phyloP scores from a whole-genome alignment of 2,329 filamentous ascomycete species.

The Parastagonospora avenae region DNA sequence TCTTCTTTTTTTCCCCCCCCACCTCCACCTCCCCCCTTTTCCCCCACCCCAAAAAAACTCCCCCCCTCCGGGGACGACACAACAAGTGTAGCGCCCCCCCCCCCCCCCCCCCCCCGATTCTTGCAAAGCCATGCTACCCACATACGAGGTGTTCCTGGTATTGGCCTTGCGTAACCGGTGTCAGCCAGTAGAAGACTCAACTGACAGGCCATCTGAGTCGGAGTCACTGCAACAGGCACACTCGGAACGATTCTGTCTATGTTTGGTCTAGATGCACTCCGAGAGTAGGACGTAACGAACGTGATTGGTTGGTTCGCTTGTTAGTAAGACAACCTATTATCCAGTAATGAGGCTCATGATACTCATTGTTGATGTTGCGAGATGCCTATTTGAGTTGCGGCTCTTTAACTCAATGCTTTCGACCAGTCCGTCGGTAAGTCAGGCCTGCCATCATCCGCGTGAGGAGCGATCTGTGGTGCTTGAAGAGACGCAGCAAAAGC shows the following conservation, averaged over 20 bases:
- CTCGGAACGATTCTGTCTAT: conserved; percentile 18
- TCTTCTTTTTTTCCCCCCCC: too few relatives aligned
- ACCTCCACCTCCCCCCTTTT: too few relatives aligned
- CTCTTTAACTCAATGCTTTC: conserved; percentile 8
- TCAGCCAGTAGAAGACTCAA: too few relatives aligned
- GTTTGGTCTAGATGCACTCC: conserved; percentile 12
- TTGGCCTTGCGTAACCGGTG: too few relatives aligned
- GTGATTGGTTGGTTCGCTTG: conserved; percentile 9
- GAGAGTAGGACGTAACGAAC: background rate
- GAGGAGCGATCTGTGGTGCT: conserved; percentile 1
- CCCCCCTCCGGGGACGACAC: too few relatives aligned
- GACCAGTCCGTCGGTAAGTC: background rate
- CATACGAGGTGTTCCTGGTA: too few relatives aligned
- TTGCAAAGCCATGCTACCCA: too few relatives aligned
- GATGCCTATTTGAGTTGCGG: conserved; percentile 13
- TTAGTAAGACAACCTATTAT: conserved; percentile 8
- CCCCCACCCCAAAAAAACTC: too few relatives aligned
- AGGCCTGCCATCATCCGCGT: conserved; percentile 13
- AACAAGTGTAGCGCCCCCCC: too few relatives aligned
- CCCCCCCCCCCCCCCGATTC: too few relatives aligned
- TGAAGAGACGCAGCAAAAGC: background rate
- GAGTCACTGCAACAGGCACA: conserved; percentile 10
- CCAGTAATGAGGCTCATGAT: conserved; percentile 21
- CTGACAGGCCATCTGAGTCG: background rate
- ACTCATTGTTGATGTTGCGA: conserved; percentile 10